Percentiles rank a stretch among this genome's conserved stretches.
Conservation (phyloP, 495 filamentous ascomycete species). For the Xylaria flabelliformis region DNA sequence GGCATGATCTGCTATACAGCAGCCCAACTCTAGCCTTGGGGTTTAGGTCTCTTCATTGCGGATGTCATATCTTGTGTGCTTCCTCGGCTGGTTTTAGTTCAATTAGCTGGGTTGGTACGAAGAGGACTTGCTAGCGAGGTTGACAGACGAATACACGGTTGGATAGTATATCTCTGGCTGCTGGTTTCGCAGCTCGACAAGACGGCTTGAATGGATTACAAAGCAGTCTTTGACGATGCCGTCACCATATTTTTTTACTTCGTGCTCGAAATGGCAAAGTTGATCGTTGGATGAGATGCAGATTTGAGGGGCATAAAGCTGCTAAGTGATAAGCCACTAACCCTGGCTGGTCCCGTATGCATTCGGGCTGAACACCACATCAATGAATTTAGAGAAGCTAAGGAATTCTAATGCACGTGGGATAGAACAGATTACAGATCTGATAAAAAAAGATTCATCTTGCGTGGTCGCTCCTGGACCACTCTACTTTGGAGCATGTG, state of each 20-base stretch:
- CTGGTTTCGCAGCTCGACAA: not conserved
- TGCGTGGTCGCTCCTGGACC: not conserved
- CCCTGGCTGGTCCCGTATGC: not conserved
- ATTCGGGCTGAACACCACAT: not conserved
- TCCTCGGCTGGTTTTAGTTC: not conserved
- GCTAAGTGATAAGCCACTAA: not conserved
- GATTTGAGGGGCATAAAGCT: not conserved
- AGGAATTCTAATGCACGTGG: conserved; percentile 14
- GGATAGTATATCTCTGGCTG: not conserved
- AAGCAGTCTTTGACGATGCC: not conserved
- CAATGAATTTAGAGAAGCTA: not conserved
- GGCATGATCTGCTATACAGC: not conserved
- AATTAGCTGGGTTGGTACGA: not conserved
- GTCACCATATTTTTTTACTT: not conserved
- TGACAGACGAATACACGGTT: not conserved
- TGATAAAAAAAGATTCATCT: not conserved
- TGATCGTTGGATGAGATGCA: not conserved
- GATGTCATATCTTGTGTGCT: not conserved
- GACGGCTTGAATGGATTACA: not conserved
- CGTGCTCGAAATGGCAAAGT: not conserved
- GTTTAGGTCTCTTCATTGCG: not conserved
- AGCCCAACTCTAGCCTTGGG: not conserved
- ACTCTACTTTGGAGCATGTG: not conserved
- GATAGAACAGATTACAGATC: not conserved
- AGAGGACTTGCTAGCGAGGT: not conserved